Base-by-base conservation (phyloP, 768 basidiomycete species). In the Solioccasus polychromus region DNA sequence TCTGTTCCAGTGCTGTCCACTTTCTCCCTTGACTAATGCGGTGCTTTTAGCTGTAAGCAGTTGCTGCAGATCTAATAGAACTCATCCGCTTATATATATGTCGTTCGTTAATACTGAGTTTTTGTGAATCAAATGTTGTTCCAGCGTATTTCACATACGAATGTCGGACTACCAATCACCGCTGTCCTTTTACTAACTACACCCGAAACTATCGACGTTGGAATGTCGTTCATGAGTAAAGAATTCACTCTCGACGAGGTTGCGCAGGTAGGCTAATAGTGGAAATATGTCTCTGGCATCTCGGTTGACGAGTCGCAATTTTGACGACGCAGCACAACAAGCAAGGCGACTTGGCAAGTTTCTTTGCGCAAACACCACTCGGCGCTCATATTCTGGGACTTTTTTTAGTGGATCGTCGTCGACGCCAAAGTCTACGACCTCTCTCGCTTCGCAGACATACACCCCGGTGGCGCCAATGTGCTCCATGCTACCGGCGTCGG, bases 341-440 rank as follows among this genome's bases (percentile, higher is more conserved):
- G 58, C 80, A 83, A 56, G 89, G 86, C 38, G 84, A 94, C 64
- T 65, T 96, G 53, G 88, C 86, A 50, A 60, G 79, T 69, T 22
- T 41, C 28, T 14, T 34, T 23, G 12, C 17, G 2, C 15, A 26
- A 18, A 12, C 18, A 39, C 18, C 18, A 23, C 15, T 6, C 30
- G n/a, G n/a, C n/a, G n/a, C n/a, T n/a, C 35, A 29, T 38, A 39
- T 44, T 47, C 47, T 12, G 55, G 34, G 24, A 2, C 7, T 17
- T 8, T 42, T 29, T 32, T 3, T 54, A 92, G 82, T 93, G 92
- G 89, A 75, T 92, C 35, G 70, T 87, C 28, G 74, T 92, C 40
- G 89, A 92, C 62, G 71, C 85, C 8, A 87, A 84, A 56, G 88
- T 92, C 23, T 92, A 86, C 46, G 80, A 92, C 59, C 63, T 98